Evolutionary conservation across 768 basidiomycete species (phyloP).

Genomic region (Mrakia blollopis): DNA sequence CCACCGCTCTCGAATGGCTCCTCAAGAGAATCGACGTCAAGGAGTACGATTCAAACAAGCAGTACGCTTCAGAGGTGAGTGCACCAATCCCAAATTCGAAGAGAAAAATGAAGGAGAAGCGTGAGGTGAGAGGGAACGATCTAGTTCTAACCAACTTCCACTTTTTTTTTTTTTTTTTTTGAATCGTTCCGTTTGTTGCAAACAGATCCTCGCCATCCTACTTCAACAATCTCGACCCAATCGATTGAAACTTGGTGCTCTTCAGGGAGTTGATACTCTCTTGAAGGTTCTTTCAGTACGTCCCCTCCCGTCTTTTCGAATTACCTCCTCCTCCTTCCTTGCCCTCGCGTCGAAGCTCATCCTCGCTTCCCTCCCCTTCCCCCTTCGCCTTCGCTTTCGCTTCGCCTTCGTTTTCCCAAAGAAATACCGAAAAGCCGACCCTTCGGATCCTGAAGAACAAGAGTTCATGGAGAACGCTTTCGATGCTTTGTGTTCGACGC

Average conservation of each 20-base stretch:
- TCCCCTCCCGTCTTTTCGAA: constrained; percentile 27
- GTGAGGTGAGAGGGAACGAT: too few species aligned
- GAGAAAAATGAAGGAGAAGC: too few species aligned
- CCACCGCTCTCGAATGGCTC: constrained; percentile 71
- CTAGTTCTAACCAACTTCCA: too few species aligned
- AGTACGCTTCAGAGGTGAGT: constrained; percentile 79
- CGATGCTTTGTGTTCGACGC: constrained; percentile 77
- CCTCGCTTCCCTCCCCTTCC: not conserved
- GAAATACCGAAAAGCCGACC: constrained; percentile 85
- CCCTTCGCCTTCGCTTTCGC: not conserved
- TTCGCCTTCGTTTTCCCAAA: constrained; percentile 40
- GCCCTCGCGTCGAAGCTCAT: not conserved
- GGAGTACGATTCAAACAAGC: constrained; percentile 79
- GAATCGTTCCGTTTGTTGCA: too few species aligned
- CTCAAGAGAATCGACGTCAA: constrained; percentile 67
- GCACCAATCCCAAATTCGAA: not conserved
- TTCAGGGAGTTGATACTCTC: constrained; percentile 70
- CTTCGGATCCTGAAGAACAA: constrained; percentile 76
- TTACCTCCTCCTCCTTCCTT: not conserved
- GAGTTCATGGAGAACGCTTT: constrained; percentile 99
- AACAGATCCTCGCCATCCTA: constrained; percentile 64
- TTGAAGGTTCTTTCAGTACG: constrained; percentile 77
- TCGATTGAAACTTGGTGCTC: constrained; percentile 61
- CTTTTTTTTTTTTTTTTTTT: too few species aligned
- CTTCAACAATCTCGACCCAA: constrained; percentile 70